Base-by-base conservation (phyloP, 2,329 filamentous ascomycete species). In the Diaporthe vexans region DNA sequence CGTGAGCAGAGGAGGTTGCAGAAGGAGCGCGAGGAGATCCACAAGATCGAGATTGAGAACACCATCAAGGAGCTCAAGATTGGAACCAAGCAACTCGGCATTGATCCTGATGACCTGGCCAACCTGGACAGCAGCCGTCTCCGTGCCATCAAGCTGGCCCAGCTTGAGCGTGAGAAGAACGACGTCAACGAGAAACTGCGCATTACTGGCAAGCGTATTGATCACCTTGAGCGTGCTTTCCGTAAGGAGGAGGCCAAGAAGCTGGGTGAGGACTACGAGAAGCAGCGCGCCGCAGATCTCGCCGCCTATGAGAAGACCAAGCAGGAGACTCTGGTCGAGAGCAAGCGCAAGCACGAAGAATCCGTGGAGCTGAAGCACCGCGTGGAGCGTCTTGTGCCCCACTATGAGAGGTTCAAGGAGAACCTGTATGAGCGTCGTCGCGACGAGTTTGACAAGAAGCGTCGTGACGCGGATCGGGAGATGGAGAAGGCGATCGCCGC, bases 121-220 rank as follows among this genome's bases (percentile, higher is more conserved):
- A 94, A 94, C 77, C 90, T 98, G 73, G 95, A 98, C 84, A 94
- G 92, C 83, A 95, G 95, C 84, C 93, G 93, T 77, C 94, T 99
- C 79, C 95, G 97, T 83, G 93, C 94, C 78, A 93, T 99, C 86
- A 98, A 98, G 89, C 91, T 99, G 74, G 94, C 94, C 76, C 96
- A 98, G 85, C 91, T 99, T 15, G 97, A 98, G 86, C 95, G 96
- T 79, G 97, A 98, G 88, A 99, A 98, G 93, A 97, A 96, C 81
- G 95, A 97, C 81, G 92, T 98, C 78, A 94, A 94, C 77, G 95
- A 98, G 85, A 95, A 94, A 82, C 91, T 98, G 71, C 93, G 95
- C 80, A 91, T 97, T 79, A 97, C 95, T 75, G 95, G 94, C 83
- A 98, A 98, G 91, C 94, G 97, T 77, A 94, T 98, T 80, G 97